phyloP scores from a whole-genome alignment of 371 early-diverging fungal species.

The Umbelopsis sp. region DNA sequence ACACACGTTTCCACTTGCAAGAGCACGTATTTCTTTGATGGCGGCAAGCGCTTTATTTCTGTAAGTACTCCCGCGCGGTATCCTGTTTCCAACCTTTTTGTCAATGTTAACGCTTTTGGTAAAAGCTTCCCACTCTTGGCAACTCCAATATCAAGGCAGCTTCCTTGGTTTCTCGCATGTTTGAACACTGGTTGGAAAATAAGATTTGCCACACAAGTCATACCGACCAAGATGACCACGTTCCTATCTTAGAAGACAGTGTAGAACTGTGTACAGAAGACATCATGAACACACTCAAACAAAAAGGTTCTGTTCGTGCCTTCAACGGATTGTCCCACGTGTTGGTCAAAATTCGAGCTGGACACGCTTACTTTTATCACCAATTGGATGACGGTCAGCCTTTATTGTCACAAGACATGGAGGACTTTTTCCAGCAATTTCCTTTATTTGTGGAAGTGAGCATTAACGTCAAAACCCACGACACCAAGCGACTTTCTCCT shows the following conservation, averaged over 20 bases:
- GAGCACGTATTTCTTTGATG: slow-evolving; percentile 43
- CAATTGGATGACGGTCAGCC: slow-evolving; percentile 39
- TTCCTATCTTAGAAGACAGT: slow-evolving; percentile 41
- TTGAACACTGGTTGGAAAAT: slow-evolving; percentile 43
- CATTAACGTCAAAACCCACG: slow-evolving; percentile 25
- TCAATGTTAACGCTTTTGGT: neutral
- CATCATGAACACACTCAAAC: slow-evolving; percentile 35
- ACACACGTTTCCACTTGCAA: slow-evolving; percentile 30
- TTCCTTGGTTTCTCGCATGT: slow-evolving; percentile 37
- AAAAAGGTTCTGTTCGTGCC: slow-evolving; percentile 25
- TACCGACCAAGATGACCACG: slow-evolving; percentile 21
- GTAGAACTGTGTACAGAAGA: slow-evolving; percentile 41
- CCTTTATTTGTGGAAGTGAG: slow-evolving; percentile 40
- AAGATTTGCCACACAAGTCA: slow-evolving; percentile 31
- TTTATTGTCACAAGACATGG: slow-evolving; percentile 37
- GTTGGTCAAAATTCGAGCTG: slow-evolving; percentile 33
- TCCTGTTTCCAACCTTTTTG: neutral
- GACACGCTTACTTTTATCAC: slow-evolving; percentile 38
- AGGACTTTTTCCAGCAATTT: slow-evolving; percentile 43
- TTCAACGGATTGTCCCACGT: slow-evolving; percentile 32
- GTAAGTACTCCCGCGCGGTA: slow-evolving; percentile 24
- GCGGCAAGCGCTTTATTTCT: slow-evolving; percentile 41
- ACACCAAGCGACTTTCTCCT: slow-evolving; percentile 12
- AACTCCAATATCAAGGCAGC: slow-evolving; percentile 39
- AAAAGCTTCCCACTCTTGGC: slow-evolving; percentile 39